A percentile compares a stretch with the other conserved stretches of the same genome.
Evolutionary conservation across 306 rosid genomes (phyloP).

Genomic region (Cucumis hystrix): DNA sequence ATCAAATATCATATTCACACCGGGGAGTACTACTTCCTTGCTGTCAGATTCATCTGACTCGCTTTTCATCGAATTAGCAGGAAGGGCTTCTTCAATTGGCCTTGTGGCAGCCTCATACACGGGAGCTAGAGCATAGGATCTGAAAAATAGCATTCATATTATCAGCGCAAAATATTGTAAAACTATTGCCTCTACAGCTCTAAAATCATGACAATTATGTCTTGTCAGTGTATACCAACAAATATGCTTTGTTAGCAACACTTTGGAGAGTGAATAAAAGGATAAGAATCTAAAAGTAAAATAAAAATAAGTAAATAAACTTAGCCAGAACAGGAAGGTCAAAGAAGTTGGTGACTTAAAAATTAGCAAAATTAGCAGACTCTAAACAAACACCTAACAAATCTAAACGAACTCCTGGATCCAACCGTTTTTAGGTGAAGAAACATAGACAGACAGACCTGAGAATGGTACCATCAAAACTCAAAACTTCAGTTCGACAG

Average conservation of each 20-base stretch:
- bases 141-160: conserved; percentile 30
- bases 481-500: conserved; percentile 64
- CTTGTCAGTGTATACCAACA: background rate
- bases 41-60: conserved; percentile 71
- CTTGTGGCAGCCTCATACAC: conserved; percentile 45
- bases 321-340: background rate
- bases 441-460: conserved; percentile 50
- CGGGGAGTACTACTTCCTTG: conserved; percentile 78
- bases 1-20: conserved; percentile 80
- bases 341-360: background rate
- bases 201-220: background rate
- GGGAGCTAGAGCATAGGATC: conserved; percentile 59
- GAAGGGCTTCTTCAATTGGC: conserved; percentile 36
- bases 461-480: conserved; percentile 81
- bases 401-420: background rate
- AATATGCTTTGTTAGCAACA: background rate
- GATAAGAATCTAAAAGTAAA: background rate
- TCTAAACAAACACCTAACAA: background rate
- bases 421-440: background rate
- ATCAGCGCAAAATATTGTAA: background rate
- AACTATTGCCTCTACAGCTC: background rate
- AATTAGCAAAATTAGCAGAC: background rate
- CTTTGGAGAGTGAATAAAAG: background rate
- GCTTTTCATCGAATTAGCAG: conserved; percentile 25
- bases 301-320: too few relatives aligned